Base-by-base conservation (phyloP, 306 rosid species). In the Cucurbita argyrosperma region DNA sequence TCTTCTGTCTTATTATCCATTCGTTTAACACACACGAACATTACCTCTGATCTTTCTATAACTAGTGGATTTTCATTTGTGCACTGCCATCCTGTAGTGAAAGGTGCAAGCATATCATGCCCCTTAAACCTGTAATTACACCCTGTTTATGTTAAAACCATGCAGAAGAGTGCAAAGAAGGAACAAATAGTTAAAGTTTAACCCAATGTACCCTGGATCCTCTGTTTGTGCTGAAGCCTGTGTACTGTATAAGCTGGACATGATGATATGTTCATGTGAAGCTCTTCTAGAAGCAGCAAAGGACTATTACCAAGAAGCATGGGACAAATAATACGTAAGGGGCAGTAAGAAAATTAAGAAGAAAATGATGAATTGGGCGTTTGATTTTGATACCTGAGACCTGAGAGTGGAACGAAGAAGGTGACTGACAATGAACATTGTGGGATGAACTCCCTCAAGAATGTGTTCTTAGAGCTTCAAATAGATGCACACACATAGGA, bases 31-130 rank as follows among this genome's bases (percentile, higher is more conserved):
- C 35, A 30, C 35, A 30, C 5, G 45, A 74, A 9, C 40, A n/a
- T 51, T 9, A 83, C 86, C 97, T 89, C 96, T 26, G 98, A 90
- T 81, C 79, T 93, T 8, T 86, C 96, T 72, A 93, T 87, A 75
- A 93, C 11, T 75, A 90, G 75, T 59, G 98, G 98, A 76, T 84
- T 42, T 76, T 72, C 37, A 79, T 89, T 94, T 51, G 79, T 15
- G 57, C 79, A 74, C 78, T 87, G 88, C 88, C 89, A 82, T 80
- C 97, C 98, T 35, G 97, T 82, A 14, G 97, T 93, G 86, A 93
- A 93, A 78, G 98, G 98, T 45, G 98, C 98, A 75, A 49, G n/a
- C 53, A 49, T 49, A 49, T 49, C n/a, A 49, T 49, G 53, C n/a
- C 53, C 53, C n/a, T 13, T 89, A 55, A 78, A 83, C 84, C 98